Base-by-base conservation (phyloP, 2,329 filamentous ascomycete genomes). In the Sporothrix pallida region DNA sequence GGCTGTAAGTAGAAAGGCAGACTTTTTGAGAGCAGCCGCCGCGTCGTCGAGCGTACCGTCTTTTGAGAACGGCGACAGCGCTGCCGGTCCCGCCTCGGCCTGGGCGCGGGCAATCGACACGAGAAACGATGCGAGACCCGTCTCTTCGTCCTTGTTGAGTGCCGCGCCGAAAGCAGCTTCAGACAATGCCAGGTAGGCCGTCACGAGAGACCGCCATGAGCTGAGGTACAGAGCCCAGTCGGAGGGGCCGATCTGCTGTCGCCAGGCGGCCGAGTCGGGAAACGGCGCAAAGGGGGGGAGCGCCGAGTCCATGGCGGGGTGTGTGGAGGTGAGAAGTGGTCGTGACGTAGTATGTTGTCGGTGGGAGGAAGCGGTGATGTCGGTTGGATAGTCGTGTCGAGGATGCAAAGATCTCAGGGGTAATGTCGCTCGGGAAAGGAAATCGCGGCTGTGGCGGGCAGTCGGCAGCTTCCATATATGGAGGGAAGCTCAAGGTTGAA, bases 141-240 rank as follows among this genome's bases (percentile, higher is more conserved):
- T 58, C 17, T 37, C 6, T 15, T 65, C 62, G 9, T 93, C 88
- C 4, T 87, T 86, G 2, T 81, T 76, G 9, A 88, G 84, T 37
- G 83, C 81, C 50, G 81, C 79, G 65, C 80, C 76, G 75, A 96
- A 92, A 0, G 89, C 83, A 1, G 85, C 78, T 7, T 89, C 85
- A 0, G 87, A 78, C 0, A 92, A 82, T 15, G 87, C 85, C 44
- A 96, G 81, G 76, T 94, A 88, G 2, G 90, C 86, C 71, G 90
- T 86, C 7, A 89, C 83, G 7, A 97, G 86, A 12, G 88, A 84
- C 20, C 90, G 83, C 94, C 94, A 98, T 50, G 93, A 91, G 76
- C 92, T 88, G 65, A 97, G 83, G 80, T 92, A 94, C 46, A 88
- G 86, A 76, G 91, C 86, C 94, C 94, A 97, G 82, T 97, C 93